Evolutionary conservation across 495 filamentous ascomycete genomes (phyloP), one percentile per base, ranked within the genome.

Genomic region (Staphylotrichum tortipilum): DNA sequence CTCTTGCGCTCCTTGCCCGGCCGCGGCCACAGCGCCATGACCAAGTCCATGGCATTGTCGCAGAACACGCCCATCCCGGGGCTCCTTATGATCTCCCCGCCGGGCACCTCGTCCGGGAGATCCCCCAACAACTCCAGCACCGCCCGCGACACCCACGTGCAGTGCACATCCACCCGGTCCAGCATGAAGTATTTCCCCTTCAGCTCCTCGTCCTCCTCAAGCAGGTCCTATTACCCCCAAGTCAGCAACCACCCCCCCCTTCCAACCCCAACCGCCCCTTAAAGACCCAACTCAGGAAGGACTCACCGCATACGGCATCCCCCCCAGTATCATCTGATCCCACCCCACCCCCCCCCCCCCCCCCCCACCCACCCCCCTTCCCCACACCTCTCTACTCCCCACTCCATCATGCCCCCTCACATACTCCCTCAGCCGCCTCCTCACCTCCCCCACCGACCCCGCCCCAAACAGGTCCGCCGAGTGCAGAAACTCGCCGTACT

Each of bases 21-120:
- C 45, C 69, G 72, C 2, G 78, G 78, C 70, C 77, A 81, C 12
- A 77, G 44, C 9, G 64, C 59, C 38, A 66, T 63, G 15, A 82
- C 71, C 19, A 81, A 63, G 44, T 82, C 79, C 72, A 84, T 82
- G 2, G 80, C 79, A 59, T 84, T 84, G 57, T 85, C 81, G 55
- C 81, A 85, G 58, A 84, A 83, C 9, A 85, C 80, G n/a, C 81
- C 81, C 56, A 66, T 68, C 1, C 79, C 78, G 0, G 80, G 80
- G 4, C 68, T 57, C 14, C 68, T 66, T 9, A 79, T 60, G 15
- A 83, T 70, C 37, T 82, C 75, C 1, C 81, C 81, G 1, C 81
- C 81, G 1, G 79, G 76, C 11, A 80, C 57, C 38, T 74, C 63
- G 35, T 71, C 62, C 10, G 76, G 76, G 3, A 80, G 49, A 3